These are phyloP conservation scores for Fusarium robinianum DNA, from an alignment of 2,329 filamentous ascomycete genomes.

Conservation along the genomic window DNA sequence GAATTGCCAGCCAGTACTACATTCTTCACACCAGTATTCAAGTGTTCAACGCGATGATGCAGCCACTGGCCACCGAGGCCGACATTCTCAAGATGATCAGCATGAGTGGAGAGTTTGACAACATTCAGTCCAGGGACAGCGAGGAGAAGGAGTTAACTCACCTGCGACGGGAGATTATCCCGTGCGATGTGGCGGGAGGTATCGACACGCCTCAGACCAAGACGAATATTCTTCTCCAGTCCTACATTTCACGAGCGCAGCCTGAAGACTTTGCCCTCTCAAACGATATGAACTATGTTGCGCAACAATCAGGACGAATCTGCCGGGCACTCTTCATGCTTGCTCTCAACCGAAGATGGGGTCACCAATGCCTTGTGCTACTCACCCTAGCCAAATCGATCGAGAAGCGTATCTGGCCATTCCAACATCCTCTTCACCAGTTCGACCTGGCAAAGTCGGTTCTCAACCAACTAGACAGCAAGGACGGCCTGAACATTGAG, in stretches of 20 bases:
- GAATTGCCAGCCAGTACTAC: conserved; percentile 97
- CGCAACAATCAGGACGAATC: conserved; percentile 93
- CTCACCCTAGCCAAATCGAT: conserved; percentile 95
- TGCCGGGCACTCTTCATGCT: conserved; percentile 97
- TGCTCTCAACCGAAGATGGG: conserved; percentile 92
- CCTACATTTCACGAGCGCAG: conserved; percentile 86
- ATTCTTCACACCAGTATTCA: conserved; percentile 92
- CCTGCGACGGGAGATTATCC: conserved; percentile 71
- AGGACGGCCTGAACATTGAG: conserved; percentile 76
- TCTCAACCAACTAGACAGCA: conserved; percentile 83
- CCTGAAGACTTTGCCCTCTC: conserved; percentile 92
- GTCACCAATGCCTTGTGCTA: conserved; percentile 89
- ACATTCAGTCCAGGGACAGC: conserved; percentile 88
- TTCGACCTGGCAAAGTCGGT: conserved; percentile 88
- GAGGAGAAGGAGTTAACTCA: conserved; percentile 85
- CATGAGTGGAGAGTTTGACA: conserved; percentile 97
- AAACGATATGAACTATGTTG: conserved; percentile 92
- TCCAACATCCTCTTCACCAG: conserved; percentile 91
- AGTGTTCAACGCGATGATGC: conserved; percentile 97
- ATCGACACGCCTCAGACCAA: conserved; percentile 79
- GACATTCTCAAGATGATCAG: conserved; percentile 96
- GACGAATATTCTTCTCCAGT: conserved; percentile 92
- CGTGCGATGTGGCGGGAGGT: conserved; percentile 78
- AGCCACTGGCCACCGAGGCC: conserved; percentile 80
- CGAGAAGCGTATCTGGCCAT: conserved; percentile 93